Conservation (phyloP, 352 stramenopile genomes). For the Stramenopiles sp. region DNA sequence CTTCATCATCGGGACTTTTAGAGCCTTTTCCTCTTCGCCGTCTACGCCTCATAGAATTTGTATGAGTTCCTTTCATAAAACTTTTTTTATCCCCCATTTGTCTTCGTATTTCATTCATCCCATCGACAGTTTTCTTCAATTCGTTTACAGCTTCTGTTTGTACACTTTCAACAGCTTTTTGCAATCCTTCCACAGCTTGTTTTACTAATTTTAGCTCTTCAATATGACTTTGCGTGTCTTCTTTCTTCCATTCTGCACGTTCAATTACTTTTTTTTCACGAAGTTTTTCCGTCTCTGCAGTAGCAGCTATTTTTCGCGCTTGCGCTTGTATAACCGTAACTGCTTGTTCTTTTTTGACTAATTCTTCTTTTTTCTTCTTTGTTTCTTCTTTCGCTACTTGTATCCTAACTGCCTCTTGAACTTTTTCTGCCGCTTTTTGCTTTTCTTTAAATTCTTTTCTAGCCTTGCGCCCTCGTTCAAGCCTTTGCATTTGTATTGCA, state of each 20-base stretch:
- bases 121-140: neutral
- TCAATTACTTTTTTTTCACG: neutral
- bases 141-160: neutral
- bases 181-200: neutral
- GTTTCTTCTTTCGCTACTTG: neutral
- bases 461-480: neutral
- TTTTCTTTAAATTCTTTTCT: neutral
- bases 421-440: neutral
- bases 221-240: neutral
- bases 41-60: neutral
- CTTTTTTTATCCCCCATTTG: neutral
- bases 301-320: neutral
- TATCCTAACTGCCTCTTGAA: neutral
- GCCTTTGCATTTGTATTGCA: neutral
- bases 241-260: neutral
- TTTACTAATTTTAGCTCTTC: neutral
- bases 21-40: too few relatives aligned
- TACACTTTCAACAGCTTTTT: neutral
- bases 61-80: neutral
- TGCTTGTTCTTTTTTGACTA: neutral
- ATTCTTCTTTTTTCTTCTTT: neutral
- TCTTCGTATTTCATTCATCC: neutral
- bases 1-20: neutral
- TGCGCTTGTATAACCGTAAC: neutral
- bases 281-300: neutral